Evolutionary conservation across 495 filamentous ascomycete genomes (phyloP).

Genomic region (Symbiotaphrina buchneri): DNA sequence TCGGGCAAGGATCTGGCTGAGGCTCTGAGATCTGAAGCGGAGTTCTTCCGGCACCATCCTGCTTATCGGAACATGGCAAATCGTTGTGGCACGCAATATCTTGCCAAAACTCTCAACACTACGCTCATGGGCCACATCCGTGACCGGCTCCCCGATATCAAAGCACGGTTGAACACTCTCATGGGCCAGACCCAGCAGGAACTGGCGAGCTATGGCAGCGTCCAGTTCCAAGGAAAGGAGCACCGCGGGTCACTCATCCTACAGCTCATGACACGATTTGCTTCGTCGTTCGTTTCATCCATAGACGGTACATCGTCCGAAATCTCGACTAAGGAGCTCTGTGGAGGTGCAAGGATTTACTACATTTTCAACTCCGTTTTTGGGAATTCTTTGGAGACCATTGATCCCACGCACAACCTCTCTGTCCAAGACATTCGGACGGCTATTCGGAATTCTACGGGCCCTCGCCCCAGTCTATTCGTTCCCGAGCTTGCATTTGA

Average conservation of each 20-base stretch:
- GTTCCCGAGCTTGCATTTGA: constrained; percentile 97
- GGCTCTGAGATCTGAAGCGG: constrained; percentile 69
- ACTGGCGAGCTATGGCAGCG: constrained; percentile 92
- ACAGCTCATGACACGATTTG: constrained; percentile 95
- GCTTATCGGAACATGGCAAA: constrained; percentile 92
- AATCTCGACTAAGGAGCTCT: constrained; percentile 96
- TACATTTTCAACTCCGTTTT: constrained; percentile 99
- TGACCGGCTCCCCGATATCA: constrained; percentile 90
- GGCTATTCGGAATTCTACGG: constrained; percentile 94
- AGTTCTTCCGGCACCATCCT: constrained; percentile 94
- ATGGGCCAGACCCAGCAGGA: constrained; percentile 99
- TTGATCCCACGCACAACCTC: constrained; percentile 87
- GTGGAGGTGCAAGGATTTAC: constrained; percentile 91
- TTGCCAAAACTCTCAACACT: constrained; percentile 86
- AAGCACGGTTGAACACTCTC: constrained; percentile 85
- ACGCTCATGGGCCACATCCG: constrained; percentile 95
- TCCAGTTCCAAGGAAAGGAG: constrained; percentile 94
- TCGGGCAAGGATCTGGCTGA: constrained; percentile 78
- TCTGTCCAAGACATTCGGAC: constrained; percentile 94
- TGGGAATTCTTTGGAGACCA: constrained; percentile 85
- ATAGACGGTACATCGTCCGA: constrained; percentile 97
- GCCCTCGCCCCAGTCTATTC: constrained; percentile 83
- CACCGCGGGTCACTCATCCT: constrained; percentile 87
- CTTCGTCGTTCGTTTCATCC: constrained; percentile 91
- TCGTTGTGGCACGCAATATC: constrained; percentile 82